Evolutionary conservation across 2,329 filamentous ascomycete species (phyloP), one percentile per base, ranked within the genome.

Genomic region (Colletotrichum euphorbiae): DNA sequence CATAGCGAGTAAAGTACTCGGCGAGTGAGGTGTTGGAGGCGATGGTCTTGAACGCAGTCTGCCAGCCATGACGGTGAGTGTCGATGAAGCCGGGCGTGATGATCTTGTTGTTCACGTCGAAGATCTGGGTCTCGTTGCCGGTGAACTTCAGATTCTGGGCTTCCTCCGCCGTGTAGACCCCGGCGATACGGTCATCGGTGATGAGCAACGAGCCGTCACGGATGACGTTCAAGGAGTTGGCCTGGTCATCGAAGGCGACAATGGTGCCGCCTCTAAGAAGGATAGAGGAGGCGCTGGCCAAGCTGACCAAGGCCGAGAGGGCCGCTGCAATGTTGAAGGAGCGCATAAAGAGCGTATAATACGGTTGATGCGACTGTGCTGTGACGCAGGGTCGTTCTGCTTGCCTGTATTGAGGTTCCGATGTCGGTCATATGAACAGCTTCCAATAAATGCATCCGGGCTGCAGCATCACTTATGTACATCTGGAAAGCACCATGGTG

Each of bases 11-110:
- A 42, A 86, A 79, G 73, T 87, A 88, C 51, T 85, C 79, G 5
- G 80, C 75, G 15, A 87, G 74, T 0, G 79, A 84, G 0, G 82
- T 83, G 71, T 89, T 86, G 7, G 84, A 82, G 1, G 70, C 82
- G 1, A 89, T 71, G 0, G 85, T 87, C 71, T 85, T 86, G 71
- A 83, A 81, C 9, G 79, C 83, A 0, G 86, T 87, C 72, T 88
- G 84, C 87, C 86, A 87, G 0, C 82, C 80, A 69, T 87, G 84
- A 1, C 82, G 81, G 70, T 89, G 86, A 0, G 85, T 88, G 74
- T 88, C 84, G 65, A 89, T 78, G 74, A 89, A 87, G 8, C 87
- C 86, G 0, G 85, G 84, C 0, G 81, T 81, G 58, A 88, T 78
- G 66, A 87, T 88, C 71, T 86, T 84, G 59, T 81, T 77, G 0